phyloP scores from a whole-genome alignment of 345 rosid species.

The Balakata baccata region DNA sequence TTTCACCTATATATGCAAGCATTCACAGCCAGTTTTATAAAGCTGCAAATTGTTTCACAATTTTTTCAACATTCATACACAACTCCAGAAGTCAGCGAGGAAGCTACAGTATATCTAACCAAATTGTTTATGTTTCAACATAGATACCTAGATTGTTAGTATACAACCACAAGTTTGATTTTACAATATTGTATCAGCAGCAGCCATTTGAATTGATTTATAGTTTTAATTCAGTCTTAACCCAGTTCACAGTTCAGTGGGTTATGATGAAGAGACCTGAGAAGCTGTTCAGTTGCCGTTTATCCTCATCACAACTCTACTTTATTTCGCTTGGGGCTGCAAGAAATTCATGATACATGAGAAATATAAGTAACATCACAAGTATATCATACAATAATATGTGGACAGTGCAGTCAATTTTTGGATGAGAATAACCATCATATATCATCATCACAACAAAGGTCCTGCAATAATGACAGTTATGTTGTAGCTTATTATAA shows the following conservation, averaged over 20 bases:
- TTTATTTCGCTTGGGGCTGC: constrained; percentile 1
- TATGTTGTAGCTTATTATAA: neutral
- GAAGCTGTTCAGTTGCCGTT: neutral
- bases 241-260: neutral
- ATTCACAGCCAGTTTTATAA: no score
- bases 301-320: neutral
- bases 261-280: neutral
- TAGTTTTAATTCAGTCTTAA: neutral
- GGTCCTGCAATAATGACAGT: neutral
- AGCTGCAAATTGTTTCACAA: no score
- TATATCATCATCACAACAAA: neutral
- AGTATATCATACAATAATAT: neutral
- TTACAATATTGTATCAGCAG: neutral
- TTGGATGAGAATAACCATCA: no score
- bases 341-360: neutral
- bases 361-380: neutral
- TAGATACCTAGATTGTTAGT: neutral
- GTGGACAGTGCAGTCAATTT: no score
- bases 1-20: no score
- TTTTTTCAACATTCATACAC: neutral
- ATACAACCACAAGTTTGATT: neutral
- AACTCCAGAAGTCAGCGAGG: neutral
- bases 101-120: neutral
- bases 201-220: neutral
- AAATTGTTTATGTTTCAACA: neutral